Conservation (phyloP, 176 grass and related monocot genomes). For the Secale cereale region DNA sequence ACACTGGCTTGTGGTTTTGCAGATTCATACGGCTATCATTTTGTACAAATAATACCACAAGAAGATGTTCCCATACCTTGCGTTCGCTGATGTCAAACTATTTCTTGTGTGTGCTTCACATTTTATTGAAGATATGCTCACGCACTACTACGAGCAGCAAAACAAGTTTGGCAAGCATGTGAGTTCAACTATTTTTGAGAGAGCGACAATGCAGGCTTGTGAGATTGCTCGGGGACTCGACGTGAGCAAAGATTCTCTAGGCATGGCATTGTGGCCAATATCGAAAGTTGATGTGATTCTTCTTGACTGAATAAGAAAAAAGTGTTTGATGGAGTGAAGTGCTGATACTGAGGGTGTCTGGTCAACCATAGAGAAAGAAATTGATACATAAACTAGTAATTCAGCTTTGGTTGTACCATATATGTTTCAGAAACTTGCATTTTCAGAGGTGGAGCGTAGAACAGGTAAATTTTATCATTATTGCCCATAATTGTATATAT, state of each 20-base stretch:
- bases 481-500: too few relatives aligned
- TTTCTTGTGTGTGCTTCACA: conserved; percentile 33
- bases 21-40: conserved; percentile 70
- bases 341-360: conserved; percentile 37
- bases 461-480: too few relatives aligned
- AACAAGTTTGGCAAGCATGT: background rate
- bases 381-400: background rate
- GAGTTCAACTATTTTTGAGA: conserved; percentile 40
- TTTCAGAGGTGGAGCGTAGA: too few relatives aligned
- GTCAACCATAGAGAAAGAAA: too few relatives aligned
- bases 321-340: conserved; percentile 54
- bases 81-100: conserved; percentile 25
- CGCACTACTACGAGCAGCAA: conserved; percentile 22
- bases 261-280: conserved; percentile 43
- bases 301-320: conserved; percentile 32
- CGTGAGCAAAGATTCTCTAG: conserved; percentile 5
- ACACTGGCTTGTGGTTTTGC: background rate
- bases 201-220: conserved; percentile 38
- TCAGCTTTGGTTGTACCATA: conserved; percentile 13
- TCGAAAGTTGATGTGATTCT: conserved; percentile 61
- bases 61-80: conserved; percentile 44
- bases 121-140: conserved; percentile 16
- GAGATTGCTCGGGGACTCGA: conserved; percentile 40
- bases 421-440: conserved; percentile 27
- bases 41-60: too few relatives aligned